Percentiles rank a stretch among this genome's conserved stretches.
phyloP scores from a whole-genome alignment of 1,139 yeast species.

The Diutina catenulata region DNA sequence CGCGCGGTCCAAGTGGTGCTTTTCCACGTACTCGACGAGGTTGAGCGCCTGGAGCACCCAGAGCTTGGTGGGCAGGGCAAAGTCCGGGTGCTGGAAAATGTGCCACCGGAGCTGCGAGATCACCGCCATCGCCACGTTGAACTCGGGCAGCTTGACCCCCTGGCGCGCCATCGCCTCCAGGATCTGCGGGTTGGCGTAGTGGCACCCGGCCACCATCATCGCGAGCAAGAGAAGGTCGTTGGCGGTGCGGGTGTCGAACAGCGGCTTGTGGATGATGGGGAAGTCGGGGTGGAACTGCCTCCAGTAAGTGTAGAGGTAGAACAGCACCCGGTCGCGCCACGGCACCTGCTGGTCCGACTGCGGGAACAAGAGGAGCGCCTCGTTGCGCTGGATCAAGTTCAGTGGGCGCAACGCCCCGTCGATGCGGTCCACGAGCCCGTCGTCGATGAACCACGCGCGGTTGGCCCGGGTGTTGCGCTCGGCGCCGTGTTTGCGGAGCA shows the following conservation, averaged over 20 bases:
- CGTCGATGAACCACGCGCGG: not conserved
- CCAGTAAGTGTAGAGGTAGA: slow-evolving; percentile 11
- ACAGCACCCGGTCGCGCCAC: not conserved
- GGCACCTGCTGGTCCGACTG: not conserved
- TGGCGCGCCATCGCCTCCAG: slow-evolving; percentile 6
- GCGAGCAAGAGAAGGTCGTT: slow-evolving; percentile 10
- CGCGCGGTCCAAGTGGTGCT: slow-evolving; percentile 43
- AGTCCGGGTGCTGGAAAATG: slow-evolving; percentile 9
- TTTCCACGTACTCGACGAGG: slow-evolving; percentile 56
- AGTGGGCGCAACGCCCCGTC: not conserved
- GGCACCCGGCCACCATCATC: slow-evolving; percentile 10
- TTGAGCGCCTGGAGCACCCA: slow-evolving; percentile 61
- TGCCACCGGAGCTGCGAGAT: slow-evolving; percentile 9
- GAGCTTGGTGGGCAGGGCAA: slow-evolving; percentile 37
- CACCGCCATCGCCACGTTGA: slow-evolving; percentile 8
- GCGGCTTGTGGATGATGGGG: slow-evolving; percentile 10
- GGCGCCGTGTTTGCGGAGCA: not conserved
- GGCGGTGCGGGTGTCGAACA: slow-evolving; percentile 9
- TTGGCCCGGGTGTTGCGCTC: not conserved
- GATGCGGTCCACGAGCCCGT: not conserved
- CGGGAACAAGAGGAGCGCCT: not conserved
- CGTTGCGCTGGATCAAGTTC: not conserved
- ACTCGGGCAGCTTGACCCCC: slow-evolving; percentile 7
- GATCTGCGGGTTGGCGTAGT: slow-evolving; percentile 7
- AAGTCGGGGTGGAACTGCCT: slow-evolving; percentile 9